phyloP scores from a whole-genome alignment of 108 stramenopile species.

The Pseudonitzschia multiseries region DNA sequence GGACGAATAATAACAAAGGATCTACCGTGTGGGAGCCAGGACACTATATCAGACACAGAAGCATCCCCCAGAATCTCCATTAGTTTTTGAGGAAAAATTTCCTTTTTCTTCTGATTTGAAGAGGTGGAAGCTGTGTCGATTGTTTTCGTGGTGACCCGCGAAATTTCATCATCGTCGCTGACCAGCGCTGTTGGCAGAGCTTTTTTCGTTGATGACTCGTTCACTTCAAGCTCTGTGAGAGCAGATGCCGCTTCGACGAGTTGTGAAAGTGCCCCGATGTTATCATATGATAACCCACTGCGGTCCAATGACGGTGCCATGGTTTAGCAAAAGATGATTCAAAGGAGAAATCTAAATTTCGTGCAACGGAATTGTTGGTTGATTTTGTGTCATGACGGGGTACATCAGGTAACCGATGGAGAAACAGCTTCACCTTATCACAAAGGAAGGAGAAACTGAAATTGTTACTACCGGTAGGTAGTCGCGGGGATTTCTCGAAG shows the following conservation, averaged over 20 bases:
- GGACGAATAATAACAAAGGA: constrained; percentile 80
- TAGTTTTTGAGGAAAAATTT: constrained; percentile 75
- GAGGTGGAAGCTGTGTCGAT: constrained; percentile 13
- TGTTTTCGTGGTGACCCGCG: constrained; percentile 4
- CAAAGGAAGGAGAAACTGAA: not conserved
- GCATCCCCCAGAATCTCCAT: constrained; percentile 63
- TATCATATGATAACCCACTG: constrained; percentile 7
- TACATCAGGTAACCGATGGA: not conserved
- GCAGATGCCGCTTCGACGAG: constrained; percentile 63
- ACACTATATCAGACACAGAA: constrained; percentile 56
- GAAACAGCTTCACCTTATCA: not conserved
- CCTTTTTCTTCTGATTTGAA: constrained; percentile 25
- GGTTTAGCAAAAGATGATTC: not conserved
- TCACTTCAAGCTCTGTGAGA: constrained; percentile 46
- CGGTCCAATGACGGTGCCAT: constrained; percentile 3
- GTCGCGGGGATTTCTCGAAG: not conserved
- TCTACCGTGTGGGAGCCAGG: constrained; percentile 80
- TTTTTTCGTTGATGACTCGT: constrained; percentile 2
- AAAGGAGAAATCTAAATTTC: not conserved
- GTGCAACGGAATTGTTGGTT: not conserved
- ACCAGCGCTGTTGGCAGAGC: constrained; percentile 4
- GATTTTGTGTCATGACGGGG: not conserved
- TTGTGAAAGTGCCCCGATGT: constrained; percentile 39
- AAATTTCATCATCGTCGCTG: constrained; percentile 17
- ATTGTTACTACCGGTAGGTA: not conserved